Percentiles rank a stretch among this genome's conserved stretches.
Conservation (phyloP, 768 basidiomycete species). For the Bullera alba region DNA sequence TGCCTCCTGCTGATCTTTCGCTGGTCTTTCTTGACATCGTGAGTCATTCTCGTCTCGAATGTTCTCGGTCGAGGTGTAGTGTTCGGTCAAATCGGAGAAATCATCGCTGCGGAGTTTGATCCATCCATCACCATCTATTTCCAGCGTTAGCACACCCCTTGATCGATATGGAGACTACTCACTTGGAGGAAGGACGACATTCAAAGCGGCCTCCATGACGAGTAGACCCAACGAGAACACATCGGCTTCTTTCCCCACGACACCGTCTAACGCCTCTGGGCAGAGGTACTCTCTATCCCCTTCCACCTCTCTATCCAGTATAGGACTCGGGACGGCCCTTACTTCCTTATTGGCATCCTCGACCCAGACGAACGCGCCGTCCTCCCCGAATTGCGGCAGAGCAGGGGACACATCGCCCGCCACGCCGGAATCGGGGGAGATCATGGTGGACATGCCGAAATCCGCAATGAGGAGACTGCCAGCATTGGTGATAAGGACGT, state of each 20-base stretch:
- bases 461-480: slow-evolving; percentile 95
- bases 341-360: slow-evolving; percentile 7
- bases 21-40: not conserved
- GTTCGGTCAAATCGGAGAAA: slow-evolving; percentile 55
- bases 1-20: not conserved
- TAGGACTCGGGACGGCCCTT: slow-evolving; percentile 24
- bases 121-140: slow-evolving; percentile 79
- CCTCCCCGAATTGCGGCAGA: slow-evolving; percentile 19
- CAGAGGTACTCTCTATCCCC: slow-evolving; percentile 96
- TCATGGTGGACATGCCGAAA: slow-evolving; percentile 95
- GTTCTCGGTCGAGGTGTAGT: slow-evolving; percentile 15
- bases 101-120: slow-evolving; percentile 85
- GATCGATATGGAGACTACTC: slow-evolving; percentile 35
- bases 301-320: slow-evolving; percentile 55
- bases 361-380: slow-evolving; percentile 31
- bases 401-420: slow-evolving; percentile 25
- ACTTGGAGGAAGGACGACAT: slow-evolving; percentile 93
- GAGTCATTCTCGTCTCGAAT: not conserved
- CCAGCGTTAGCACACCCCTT: not conserved
- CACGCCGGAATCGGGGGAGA: slow-evolving; percentile 56
- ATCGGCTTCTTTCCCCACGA: slow-evolving; percentile 86
- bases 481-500: slow-evolving; percentile 79
- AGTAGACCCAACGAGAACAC: slow-evolving; percentile 98
- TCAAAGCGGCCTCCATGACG: slow-evolving; percentile 86
- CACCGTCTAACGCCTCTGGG: slow-evolving; percentile 76